Evolutionary conservation across 78 protist species (phyloP).

Genomic region (Monosiga brevicollis): DNA sequence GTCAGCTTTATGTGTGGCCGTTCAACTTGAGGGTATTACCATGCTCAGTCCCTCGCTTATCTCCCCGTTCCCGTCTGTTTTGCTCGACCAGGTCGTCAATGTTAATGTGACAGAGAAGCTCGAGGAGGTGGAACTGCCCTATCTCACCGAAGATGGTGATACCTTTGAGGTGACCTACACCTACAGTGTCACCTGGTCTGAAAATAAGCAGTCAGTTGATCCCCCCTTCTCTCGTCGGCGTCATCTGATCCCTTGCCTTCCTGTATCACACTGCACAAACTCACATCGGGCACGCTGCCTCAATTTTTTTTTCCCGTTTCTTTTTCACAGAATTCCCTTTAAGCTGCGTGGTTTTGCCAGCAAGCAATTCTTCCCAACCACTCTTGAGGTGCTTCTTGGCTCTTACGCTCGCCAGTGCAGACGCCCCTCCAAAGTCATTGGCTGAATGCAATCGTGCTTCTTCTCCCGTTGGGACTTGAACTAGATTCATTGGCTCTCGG

Average conservation of each 20-base stretch:
- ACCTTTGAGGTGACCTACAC: neutral
- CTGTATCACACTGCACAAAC: too few species aligned
- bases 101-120: neutral
- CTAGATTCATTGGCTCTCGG: conserved; percentile 94
- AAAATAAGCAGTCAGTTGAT: neutral
- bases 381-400: neutral
- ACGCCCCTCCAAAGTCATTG: too few species aligned
- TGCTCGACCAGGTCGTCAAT: neutral
- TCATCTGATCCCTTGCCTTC: too few species aligned
- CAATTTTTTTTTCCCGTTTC: neutral
- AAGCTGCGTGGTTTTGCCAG: neutral
- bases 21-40: neutral
- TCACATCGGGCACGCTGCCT: too few species aligned
- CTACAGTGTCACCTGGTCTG: neutral
- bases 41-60: neutral
- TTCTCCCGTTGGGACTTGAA: conserved; percentile 56
- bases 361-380: neutral
- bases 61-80: neutral
- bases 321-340: neutral
- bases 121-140: neutral
- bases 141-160: neutral
- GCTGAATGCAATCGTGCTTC: neutral
- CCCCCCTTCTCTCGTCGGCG: neutral
- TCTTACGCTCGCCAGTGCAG: conserved; percentile 4
- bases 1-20: neutral